Evolutionary conservation across 106 monocot genomes (phyloP).

Genomic region (Allium sativum): DNA sequence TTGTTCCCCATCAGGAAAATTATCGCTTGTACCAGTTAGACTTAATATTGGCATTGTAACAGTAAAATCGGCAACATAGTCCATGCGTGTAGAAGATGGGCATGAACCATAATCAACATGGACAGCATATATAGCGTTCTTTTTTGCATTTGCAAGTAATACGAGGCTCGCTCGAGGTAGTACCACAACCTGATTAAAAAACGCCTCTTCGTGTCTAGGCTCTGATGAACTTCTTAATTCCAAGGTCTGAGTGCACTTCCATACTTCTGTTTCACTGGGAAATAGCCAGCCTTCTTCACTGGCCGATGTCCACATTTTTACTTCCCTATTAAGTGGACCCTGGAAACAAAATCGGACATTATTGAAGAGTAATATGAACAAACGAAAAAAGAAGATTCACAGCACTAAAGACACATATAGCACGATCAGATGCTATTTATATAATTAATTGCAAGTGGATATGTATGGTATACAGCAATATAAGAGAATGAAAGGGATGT

Average conservation of each 20-base stretch:
- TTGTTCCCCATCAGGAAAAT: constrained; percentile 58
- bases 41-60: constrained; percentile 98
- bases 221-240: constrained; percentile 72
- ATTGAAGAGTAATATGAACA: neutral
- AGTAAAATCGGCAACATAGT: constrained; percentile 90
- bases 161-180: constrained; percentile 70
- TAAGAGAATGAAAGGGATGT: neutral
- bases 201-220: constrained; percentile 59
- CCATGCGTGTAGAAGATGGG: constrained; percentile 79
- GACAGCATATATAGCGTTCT: constrained; percentile 93
- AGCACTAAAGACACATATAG: neutral
- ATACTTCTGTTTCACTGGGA: constrained; percentile 78
- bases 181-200: constrained; percentile 93
- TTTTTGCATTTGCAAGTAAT: constrained; percentile 94
- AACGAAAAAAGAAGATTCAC: neutral
- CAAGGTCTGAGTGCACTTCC: constrained; percentile 91
- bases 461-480: too few relatives aligned
- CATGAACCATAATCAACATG: constrained; percentile 78
- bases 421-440: too few relatives aligned
- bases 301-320: constrained; percentile 79
- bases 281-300: constrained; percentile 87
- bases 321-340: constrained; percentile 92
- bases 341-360: constrained; percentile 10
- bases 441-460: too few relatives aligned
- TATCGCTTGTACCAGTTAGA: constrained; percentile 73